Base-by-base conservation (phyloP, 1,284 basidiomycete species). In the Pseudozyma tsukubaensis region DNA sequence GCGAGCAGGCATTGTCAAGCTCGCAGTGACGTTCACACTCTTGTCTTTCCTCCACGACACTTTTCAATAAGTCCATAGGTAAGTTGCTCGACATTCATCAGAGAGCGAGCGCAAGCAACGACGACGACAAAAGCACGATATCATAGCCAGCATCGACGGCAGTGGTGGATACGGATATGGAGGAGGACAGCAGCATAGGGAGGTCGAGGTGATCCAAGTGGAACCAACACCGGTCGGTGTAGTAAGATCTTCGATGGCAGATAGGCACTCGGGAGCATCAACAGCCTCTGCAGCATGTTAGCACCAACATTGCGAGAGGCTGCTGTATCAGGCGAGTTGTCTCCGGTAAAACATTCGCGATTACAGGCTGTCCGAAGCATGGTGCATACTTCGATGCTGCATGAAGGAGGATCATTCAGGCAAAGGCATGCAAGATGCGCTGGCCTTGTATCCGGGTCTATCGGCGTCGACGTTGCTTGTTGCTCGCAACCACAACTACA, bases 61-160 rank as follows among this genome's bases (percentile, higher is more conserved):
- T 66, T 66, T 62, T 47, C 34, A 55, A 24, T 44, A 71, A 67
- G 72, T 75, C 67, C 72, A 67, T 75, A 58, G 72, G 72, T 75
- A 66, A 66, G 72, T 75, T 45, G 50, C 24, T 63, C 52, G 12
- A 3, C 42, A 18, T 14, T 19, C 39, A 2, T 21, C 11, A 14
- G 4, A 19, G 18, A 39, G 34, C 10, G 40, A 21, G 21, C 18
- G n/a, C n/a, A 56, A 32, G 47, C 18, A 42, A 50, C 50, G 29
- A 36, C 32, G 24, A 43, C 43, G 32, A 53, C 34, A 44, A 34
- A 19, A 12, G 11, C 39, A 24, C 12, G 35, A 24, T 16, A 36
- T 35, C 48, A 43, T 45, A 7, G 42, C 2, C 24, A 21, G 7
- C 32, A 50, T 29, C n/a, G 37, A 19, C 18, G 14, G 39, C 21